Base-by-base conservation (phyloP, 768 basidiomycete genomes). In the Boletus edulis region DNA sequence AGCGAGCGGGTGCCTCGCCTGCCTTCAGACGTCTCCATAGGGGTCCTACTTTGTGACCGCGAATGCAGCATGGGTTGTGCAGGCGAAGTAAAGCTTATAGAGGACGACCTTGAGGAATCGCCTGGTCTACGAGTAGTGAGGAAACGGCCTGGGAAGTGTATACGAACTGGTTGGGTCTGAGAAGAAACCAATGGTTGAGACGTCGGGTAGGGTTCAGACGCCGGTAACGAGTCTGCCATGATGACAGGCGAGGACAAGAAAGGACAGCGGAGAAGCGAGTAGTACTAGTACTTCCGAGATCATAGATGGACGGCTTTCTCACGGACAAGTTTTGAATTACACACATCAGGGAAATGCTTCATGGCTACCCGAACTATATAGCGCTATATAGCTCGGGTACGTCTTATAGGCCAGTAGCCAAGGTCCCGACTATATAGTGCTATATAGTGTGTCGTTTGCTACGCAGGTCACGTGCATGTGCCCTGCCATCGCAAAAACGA, bases 131-230 rank as follows among this genome's bases (percentile, higher is more conserved):
- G 60, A n/a, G 63, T 20, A 17, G 61, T 43, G 47, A 69, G 63
- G 49, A 71, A 71, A 20, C 60, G 64, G 60, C 67, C 61, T 1
- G 75, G 70, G 44, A 78, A 71, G 14, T 61, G 73, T 50, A 74
- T 70, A 46, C 65, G 75, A 50, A 69, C 58, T 38, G 57, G 32
- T 10, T 52, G 52, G 12, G 60, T 24, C 51, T 56, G 59, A 37
- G 62, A 38, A 46, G 62, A 37, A 18, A 39, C 49, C 1, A 20
- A 8, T 43, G 61, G 48, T 34, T 35, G 55, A 27, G 64, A 55
- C 8, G 54, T 53, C 32, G 57, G 38, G 45, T 59, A 54, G 32
- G 67, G 54, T 53, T 58, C 62, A 17, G 68, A 65, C 27, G 52
- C 62, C 50, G 55, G 53, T 40, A 42, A 35, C 46, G 61, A 57